These are phyloP conservation scores for Blastomyces parvus DNA, from an alignment of 2,329 filamentous ascomycete genomes.

Conservation along the genomic window DNA sequence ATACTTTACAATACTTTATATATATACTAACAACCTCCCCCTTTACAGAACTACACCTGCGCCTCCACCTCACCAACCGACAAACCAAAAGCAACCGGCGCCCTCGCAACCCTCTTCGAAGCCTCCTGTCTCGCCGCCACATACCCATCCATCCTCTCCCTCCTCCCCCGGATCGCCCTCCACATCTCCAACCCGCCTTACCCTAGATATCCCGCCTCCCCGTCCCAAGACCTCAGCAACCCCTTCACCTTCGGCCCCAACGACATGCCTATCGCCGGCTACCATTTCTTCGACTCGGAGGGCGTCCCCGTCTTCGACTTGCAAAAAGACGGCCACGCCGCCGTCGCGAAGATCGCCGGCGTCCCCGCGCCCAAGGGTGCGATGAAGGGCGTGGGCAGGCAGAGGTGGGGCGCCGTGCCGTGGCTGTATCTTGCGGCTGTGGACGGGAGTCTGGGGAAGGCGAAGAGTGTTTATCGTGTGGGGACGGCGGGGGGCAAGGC, in stretches of 20 bases:
- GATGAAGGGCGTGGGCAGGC: conserved; percentile 45
- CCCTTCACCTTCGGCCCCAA: conserved; percentile 40
- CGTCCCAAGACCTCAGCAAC: conserved; percentile 23
- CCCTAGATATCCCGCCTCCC: conserved; percentile 54
- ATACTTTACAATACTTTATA: not conserved
- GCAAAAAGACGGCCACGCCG: conserved; percentile 48
- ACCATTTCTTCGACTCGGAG: conserved; percentile 68
- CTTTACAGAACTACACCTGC: conserved; percentile 80
- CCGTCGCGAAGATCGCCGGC: conserved; percentile 53
- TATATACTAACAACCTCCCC: not conserved
- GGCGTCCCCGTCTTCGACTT: conserved; percentile 75
- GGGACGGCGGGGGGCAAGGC: conserved; percentile 72
- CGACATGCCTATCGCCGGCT: conserved; percentile 57
- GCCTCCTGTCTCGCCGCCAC: conserved; percentile 66
- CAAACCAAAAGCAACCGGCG: conserved; percentile 58
- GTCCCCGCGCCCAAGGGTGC: conserved; percentile 55
- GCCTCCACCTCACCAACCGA: conserved; percentile 50
- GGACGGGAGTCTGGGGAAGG: conserved; percentile 49
- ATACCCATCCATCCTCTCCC: conserved; percentile 56
- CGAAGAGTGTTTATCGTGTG: conserved; percentile 72
- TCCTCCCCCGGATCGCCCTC: conserved; percentile 59
- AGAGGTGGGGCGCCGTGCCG: conserved; percentile 59
- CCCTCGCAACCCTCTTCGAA: conserved; percentile 78
- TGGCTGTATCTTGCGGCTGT: conserved; percentile 64
- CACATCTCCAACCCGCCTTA: conserved; percentile 25